These are phyloP conservation scores for Aspergillus terreus DNA, from an alignment of 2,329 filamentous ascomycete species.

Conservation along the genomic window DNA sequence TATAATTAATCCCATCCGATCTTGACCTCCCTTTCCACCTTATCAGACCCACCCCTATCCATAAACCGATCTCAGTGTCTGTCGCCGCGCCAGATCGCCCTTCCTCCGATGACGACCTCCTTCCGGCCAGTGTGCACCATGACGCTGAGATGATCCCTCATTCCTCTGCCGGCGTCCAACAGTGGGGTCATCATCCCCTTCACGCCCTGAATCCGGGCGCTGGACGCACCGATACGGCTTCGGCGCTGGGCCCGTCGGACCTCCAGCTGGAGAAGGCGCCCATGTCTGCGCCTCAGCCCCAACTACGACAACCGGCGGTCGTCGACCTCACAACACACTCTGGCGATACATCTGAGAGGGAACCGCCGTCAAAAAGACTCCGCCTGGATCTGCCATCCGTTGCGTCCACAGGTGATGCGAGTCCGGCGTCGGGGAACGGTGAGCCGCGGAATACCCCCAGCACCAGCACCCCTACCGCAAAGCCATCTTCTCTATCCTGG, in stretches of 20 bases:
- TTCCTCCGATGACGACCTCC: slow-evolving; percentile 21
- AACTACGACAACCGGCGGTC: slow-evolving; percentile 26
- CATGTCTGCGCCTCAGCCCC: slow-evolving; percentile 21
- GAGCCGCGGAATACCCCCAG: slow-evolving; percentile 28
- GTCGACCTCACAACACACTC: slow-evolving; percentile 35
- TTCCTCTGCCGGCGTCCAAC: slow-evolving; percentile 38
- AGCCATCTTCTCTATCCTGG: slow-evolving; percentile 28
- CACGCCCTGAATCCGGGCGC: slow-evolving; percentile 28
- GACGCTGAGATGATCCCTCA: slow-evolving; percentile 40
- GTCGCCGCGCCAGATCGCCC: slow-evolving; percentile 3
- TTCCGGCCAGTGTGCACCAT: slow-evolving; percentile 30
- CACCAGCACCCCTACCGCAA: slow-evolving; percentile 16
- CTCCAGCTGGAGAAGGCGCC: slow-evolving; percentile 22
- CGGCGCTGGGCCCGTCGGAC: slow-evolving; percentile 20
- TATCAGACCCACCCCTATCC: neutral
- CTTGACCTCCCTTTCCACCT: neutral
- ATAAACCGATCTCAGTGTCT: neutral
- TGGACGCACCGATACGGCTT: slow-evolving; percentile 24
- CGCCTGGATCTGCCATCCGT: slow-evolving; percentile 30
- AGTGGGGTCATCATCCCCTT: slow-evolving; percentile 31
- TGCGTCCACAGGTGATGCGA: slow-evolving; percentile 18
- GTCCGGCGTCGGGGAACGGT: slow-evolving; percentile 16
- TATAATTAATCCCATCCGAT: neutral
- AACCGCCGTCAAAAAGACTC: slow-evolving; percentile 35
- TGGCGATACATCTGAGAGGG: slow-evolving; percentile 29